Percentiles rank a stretch among this genome's conserved stretches.
Evolutionary conservation across 2,329 filamentous ascomycete genomes (phyloP).

Genomic region (Penicillium digitatum): DNA sequence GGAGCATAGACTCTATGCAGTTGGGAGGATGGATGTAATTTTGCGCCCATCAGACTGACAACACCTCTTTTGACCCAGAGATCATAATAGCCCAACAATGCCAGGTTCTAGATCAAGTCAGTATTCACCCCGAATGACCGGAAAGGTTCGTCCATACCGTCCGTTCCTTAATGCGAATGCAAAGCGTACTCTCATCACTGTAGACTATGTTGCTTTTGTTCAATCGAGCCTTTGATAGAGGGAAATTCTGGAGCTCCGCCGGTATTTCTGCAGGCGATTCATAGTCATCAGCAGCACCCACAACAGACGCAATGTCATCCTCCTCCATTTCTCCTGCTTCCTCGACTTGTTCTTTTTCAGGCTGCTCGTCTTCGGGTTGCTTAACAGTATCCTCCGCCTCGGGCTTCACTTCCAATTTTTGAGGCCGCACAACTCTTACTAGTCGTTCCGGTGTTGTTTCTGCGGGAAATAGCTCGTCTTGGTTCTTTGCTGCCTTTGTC

Average conservation of each 20-base stretch:
- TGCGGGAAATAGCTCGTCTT: slow-evolving; percentile 13
- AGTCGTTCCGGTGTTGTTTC: slow-evolving; percentile 11
- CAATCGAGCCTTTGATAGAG: slow-evolving; percentile 38
- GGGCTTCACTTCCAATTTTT: neutral
- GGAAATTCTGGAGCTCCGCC: slow-evolving; percentile 37
- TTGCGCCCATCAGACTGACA: slow-evolving; percentile 57
- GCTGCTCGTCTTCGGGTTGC: slow-evolving; percentile 5
- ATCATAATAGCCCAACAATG: slow-evolving; percentile 53
- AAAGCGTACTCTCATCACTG: slow-evolving; percentile 36
- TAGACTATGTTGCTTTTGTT: slow-evolving; percentile 39
- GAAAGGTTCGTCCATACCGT: slow-evolving; percentile 28
- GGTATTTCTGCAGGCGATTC: slow-evolving; percentile 32
- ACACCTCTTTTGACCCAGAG: slow-evolving; percentile 55
- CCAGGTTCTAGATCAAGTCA: slow-evolving; percentile 37
- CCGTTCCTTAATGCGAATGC: slow-evolving; percentile 40
- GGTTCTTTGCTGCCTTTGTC: slow-evolving; percentile 22
- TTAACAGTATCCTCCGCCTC: neutral
- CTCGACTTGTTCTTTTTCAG: slow-evolving; percentile 20
- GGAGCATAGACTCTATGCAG: slow-evolving; percentile 53
- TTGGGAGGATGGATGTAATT: slow-evolving; percentile 46
- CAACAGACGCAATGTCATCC: slow-evolving; percentile 22
- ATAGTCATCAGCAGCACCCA: slow-evolving; percentile 29
- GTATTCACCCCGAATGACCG: neutral
- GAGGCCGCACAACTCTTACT: slow-evolving; percentile 3
- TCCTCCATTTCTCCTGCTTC: slow-evolving; percentile 21